Base-by-base conservation (phyloP, 2,329 filamentous ascomycete genomes). In the Fusarium vanettenii region DNA sequence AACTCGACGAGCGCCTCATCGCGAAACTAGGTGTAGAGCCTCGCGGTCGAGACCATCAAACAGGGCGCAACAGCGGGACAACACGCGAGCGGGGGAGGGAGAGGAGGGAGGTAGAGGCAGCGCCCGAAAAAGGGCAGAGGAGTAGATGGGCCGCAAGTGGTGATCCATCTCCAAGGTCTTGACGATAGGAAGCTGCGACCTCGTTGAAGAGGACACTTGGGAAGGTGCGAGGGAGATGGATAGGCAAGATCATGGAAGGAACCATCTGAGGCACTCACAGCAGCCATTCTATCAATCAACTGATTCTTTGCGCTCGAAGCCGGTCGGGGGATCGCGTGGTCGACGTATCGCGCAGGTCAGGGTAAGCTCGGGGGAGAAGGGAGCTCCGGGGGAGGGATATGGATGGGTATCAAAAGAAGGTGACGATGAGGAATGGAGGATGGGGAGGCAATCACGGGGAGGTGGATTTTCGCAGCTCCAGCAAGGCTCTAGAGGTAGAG, bases 271-370 rank as follows among this genome's bases (percentile, higher is more conserved):
- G 72, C 61, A 84, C 83, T 83, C 81, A 85, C 83, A 82, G 83
- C 81, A 83, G 83, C 83, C 83, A 85, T 85, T 82, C 83, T 85
- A 81, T 81, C 79, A 77, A 75, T 77, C 76, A 79, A 79, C 78
- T 78, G 74, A 78, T 79, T 74, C 76, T 76, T 75, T 77, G 74
- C 74, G 75, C 75, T 78, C 77, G 75, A 71, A 68, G 67, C 69
- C 70, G 74, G 64, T 78, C 68, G 61, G 22, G 50, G 57, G 66
- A 52, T 67, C 62, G 68, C 62, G 64, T 78, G 43, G 66, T 78
- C 75, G 70, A 67, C 55, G 65, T 61, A 62, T 76, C 59, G 76
- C 75, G 78, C 48, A 69, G 60, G 31, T 33, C 27, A 57, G 52
- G 20, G 61, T 57, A 64, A 73, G 72, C 67, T 78, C 73, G 67